phyloP scores from a whole-genome alignment of 805 yeast species.

The Myxozyma geophila region DNA sequence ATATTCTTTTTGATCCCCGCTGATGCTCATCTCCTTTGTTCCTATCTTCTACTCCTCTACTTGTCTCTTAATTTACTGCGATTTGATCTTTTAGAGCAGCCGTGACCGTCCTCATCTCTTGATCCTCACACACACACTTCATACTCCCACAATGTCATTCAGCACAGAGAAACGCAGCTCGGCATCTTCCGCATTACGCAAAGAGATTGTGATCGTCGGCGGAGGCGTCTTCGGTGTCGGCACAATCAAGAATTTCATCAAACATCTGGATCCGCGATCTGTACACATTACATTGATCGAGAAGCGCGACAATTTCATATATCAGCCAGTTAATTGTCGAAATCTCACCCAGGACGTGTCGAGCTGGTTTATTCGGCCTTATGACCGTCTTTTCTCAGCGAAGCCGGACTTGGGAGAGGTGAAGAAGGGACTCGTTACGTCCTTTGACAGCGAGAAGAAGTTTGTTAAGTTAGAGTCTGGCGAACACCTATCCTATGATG shows the following conservation, averaged over 20 bases:
- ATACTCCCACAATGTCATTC: too few relatives aligned
- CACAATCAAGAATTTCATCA: not conserved
- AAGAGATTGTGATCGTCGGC: constrained; percentile 19
- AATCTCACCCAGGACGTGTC: constrained; percentile 16
- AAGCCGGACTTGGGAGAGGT: constrained; percentile 22
- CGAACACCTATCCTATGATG: constrained; percentile 9
- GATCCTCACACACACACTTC: too few relatives aligned
- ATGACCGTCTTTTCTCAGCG: constrained; percentile 12
- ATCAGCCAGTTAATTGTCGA: constrained; percentile 14
- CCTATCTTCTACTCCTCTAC: too few relatives aligned
- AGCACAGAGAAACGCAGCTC: not conserved
- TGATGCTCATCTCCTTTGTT: too few relatives aligned
- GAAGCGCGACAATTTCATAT: constrained; percentile 23
- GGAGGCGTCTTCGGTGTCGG: constrained; percentile 19
- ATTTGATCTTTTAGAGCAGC: too few relatives aligned
- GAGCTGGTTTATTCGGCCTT: constrained; percentile 13
- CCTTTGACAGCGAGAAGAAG: constrained; percentile 10
- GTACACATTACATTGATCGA: constrained; percentile 23
- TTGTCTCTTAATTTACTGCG: too few relatives aligned
- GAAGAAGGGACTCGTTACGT: constrained; percentile 5
- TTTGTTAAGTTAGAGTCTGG: constrained; percentile 18
- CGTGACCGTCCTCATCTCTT: too few relatives aligned
- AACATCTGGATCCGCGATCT: not conserved
- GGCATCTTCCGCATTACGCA: not conserved
- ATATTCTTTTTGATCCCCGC: too few relatives aligned